Conservation (phyloP, 495 filamentous ascomycete genomes). For the Penicilliopsis zonata region DNA sequence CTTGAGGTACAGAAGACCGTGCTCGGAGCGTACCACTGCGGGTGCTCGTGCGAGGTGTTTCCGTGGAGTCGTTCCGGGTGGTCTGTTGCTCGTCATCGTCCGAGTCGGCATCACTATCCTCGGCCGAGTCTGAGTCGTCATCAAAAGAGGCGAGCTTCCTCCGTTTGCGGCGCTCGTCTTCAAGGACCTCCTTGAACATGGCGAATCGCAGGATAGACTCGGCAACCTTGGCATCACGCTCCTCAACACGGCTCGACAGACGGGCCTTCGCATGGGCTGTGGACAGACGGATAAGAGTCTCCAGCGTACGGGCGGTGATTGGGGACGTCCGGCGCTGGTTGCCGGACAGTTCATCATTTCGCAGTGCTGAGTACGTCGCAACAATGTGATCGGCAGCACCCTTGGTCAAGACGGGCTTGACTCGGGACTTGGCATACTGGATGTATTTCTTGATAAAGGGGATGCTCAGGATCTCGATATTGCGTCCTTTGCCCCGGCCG, state of each 20-base stretch:
- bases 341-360: slow-evolving; percentile 91
- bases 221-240: slow-evolving; percentile 77
- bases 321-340: slow-evolving; percentile 89
- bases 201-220: slow-evolving; percentile 90
- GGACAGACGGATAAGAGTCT: slow-evolving; percentile 93
- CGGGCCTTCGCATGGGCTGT: slow-evolving; percentile 94
- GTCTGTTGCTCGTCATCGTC: slow-evolving; percentile 26
- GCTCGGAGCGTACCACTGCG: slow-evolving; percentile 41
- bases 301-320: slow-evolving; percentile 93
- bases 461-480: slow-evolving; percentile 87
- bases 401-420: slow-evolving; percentile 86
- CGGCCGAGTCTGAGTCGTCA: slow-evolving; percentile 35
- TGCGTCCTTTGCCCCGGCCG: slow-evolving; percentile 57
- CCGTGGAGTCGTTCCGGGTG: slow-evolving; percentile 19
- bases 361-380: slow-evolving; percentile 80
- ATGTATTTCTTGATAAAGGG: slow-evolving; percentile 99
- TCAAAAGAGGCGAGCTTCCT: slow-evolving; percentile 41
- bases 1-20: slow-evolving; percentile 29
- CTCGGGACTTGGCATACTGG: slow-evolving; percentile 88
- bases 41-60: slow-evolving; percentile 19
- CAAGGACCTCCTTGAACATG: slow-evolving; percentile 93
- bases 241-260: slow-evolving; percentile 84
- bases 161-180: slow-evolving; percentile 71
- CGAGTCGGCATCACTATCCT: slow-evolving; percentile 25
- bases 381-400: slow-evolving; percentile 89